Evolutionary conservation across 208 protist genomes (phyloP).

Genomic region (Porcisia hertigi): DNA sequence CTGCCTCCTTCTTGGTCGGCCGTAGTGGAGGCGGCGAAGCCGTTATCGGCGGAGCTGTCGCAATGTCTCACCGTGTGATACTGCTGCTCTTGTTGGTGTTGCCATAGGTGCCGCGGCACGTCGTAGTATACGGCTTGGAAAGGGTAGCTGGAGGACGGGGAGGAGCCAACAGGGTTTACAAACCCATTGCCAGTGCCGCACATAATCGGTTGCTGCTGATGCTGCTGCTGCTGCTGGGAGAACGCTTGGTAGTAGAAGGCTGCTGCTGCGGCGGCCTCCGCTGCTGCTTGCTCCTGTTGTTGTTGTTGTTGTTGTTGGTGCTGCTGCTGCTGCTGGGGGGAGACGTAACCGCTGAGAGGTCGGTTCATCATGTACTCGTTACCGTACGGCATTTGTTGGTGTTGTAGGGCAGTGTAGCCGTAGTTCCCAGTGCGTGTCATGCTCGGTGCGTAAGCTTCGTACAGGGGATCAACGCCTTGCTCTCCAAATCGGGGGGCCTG

Average conservation of each 20-base stretch:
- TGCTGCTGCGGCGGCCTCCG: constrained; percentile 7
- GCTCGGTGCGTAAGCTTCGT: background rate
- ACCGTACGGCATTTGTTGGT: constrained; percentile 11
- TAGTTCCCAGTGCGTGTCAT: background rate
- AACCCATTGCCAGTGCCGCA: background rate
- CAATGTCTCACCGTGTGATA: background rate
- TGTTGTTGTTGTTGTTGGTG: background rate
- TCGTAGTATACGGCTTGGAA: constrained; percentile 25
- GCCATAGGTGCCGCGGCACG: constrained; percentile 28
- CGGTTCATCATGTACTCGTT: constrained; percentile 7
- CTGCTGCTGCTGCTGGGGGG: constrained; percentile 10
- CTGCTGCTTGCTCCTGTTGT: constrained; percentile 13
- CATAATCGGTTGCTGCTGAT: constrained; percentile 1
- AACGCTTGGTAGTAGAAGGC: constrained; percentile 30
- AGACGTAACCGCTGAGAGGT: background rate
- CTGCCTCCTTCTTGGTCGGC: constrained; percentile 1
- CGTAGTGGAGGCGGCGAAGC: background rate
- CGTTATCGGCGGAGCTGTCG: background rate
- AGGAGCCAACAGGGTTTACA: too few species aligned
- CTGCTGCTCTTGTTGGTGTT: constrained; percentile 31
- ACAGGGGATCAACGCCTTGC: background rate
- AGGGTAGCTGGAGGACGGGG: constrained; percentile 9
- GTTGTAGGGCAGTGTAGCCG: constrained; percentile 2
- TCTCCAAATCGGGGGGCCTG: background rate
- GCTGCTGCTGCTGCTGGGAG: constrained; percentile 6